Conservation (phyloP, 805 yeast species). For the Candida sanyiensis region DNA sequence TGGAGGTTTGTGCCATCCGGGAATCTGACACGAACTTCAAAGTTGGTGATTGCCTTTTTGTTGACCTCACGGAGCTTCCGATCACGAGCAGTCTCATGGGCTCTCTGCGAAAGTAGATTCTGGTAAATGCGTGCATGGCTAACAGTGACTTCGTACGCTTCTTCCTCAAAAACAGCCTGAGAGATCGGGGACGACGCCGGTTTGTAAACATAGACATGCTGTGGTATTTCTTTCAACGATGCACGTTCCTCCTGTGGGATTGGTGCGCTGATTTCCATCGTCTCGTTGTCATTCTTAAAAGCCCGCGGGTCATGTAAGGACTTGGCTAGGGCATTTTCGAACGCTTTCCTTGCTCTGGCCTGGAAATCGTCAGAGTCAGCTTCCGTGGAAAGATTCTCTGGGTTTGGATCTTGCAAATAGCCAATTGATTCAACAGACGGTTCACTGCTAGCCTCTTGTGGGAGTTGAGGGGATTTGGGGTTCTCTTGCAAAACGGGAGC, state of each 20-base stretch:
- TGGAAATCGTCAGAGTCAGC: too few relatives aligned
- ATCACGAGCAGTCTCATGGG: slow-evolving; percentile 35
- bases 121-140: slow-evolving; percentile 52
- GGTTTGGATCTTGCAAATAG: too few relatives aligned
- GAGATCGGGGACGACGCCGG: slow-evolving; percentile 15
- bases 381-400: not conserved
- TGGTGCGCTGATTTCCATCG: too few relatives aligned
- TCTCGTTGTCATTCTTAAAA: too few relatives aligned
- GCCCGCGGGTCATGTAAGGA: too few relatives aligned
- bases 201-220: slow-evolving; percentile 23
- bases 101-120: slow-evolving; percentile 37
- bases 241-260: too few relatives aligned
- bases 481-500: too few relatives aligned
- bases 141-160: slow-evolving; percentile 39
- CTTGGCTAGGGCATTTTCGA: too few relatives aligned
- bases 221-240: slow-evolving; percentile 16
- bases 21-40: slow-evolving; percentile 44
- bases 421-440: too few relatives aligned
- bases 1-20: slow-evolving; percentile 53
- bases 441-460: too few relatives aligned
- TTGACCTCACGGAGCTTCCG: slow-evolving; percentile 30
- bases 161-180: slow-evolving; percentile 29
- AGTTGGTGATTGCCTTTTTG: slow-evolving; percentile 25
- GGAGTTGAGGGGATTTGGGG: not conserved
- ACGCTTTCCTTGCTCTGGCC: too few relatives aligned